Base-by-base conservation (phyloP, 163 green algal genomes). In the Prototheca cutis region DNA sequence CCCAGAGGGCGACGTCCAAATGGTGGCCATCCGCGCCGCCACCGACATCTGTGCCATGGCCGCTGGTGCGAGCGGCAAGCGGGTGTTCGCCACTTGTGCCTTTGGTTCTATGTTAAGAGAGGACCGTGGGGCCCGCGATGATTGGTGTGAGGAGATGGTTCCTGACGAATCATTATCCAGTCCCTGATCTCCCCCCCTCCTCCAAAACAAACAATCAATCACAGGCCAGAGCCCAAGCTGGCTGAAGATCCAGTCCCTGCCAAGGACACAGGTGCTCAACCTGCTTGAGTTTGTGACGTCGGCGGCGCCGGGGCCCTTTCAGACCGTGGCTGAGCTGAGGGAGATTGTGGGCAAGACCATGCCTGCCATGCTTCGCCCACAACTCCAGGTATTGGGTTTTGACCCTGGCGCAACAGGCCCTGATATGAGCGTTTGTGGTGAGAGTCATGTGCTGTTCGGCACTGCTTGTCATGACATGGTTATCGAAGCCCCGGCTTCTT, bases 201-300 rank as follows among this genome's bases (percentile, higher is more conserved):
- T 45, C 36, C 36, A n/a, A n/a, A n/a, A n/a, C n/a, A n/a, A n/a
- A n/a, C n/a, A n/a, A n/a, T n/a, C n/a, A n/a, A n/a, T n/a, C n/a
- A 19, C 30, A 48, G 75, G 68, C n/a, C 30, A 29, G n/a, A n/a
- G n/a, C n/a, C n/a, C n/a, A n/a, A n/a, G n/a, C 18, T 92, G 84
- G 84, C 68, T 92, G 28, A 75, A 79, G 24, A 75, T 76, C 4
- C 76, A 78, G 3, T 65, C 67, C 1, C 64, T 90, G 19, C 76
- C 80, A 1, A 70, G 83, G 17, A 61, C 77, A 4, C 90, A 95
- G 62, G 74, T 90, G 59, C 66, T 96, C 48, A 89, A 96, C 51
- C 71, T 95, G 47, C 70, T 96, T 32, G 87, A 96, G 65, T 93
- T 84, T 76, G 78, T 94, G 66, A 75, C 93, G 57, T 51, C 63